Evolutionary conservation across 2,329 filamentous ascomycete genomes (phyloP), one percentile per base, ranked within the genome.

Genomic region (Aspergillus alliaceus): DNA sequence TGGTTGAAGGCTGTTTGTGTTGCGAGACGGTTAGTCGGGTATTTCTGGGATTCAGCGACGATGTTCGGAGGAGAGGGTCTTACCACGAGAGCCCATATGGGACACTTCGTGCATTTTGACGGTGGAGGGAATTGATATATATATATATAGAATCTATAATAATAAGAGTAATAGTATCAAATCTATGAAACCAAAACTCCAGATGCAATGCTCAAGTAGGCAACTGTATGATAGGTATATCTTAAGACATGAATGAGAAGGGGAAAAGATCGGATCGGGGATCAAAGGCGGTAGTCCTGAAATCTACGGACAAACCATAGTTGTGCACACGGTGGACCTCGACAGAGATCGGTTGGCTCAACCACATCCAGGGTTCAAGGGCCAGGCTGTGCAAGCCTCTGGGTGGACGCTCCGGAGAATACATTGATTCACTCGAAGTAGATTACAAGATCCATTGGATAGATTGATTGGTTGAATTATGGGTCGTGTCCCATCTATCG

Each of bases 1-100:
- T 91, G 88, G 75, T 88, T 90, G 80, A 93, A 91, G 75, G 89
- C 90, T 93, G 71, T 46, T 27, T 14, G 37, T 42, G 7, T 51
- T 20, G 12, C 6, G 15, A 12, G 31, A 31, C 32, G n/a, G 39
- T 54, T 54, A 53, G 63, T 56, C 32, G 35, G 32, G 29, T 40
- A 22, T 46, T 48, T 18, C 37, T 35, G 35, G 7, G 14, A n/a
- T 15, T 40, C 6, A 44, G 32, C 20, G 20, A 24, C 32, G 25
- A n/a, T 47, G 40, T 2, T 42, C 40, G 56, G n/a, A 37, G 48
- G n/a, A 39, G 35, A 42, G 22, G 31, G 24, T 61, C 66, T 60
- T 69, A 76, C 75, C 75, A 65, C 72, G 63, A 58, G 66, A 65
- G 64, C 75, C 76, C 63, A 77, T 70, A 57, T 74, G 69, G 57